Evolutionary conservation across 139 green algal genomes (phyloP).

Genomic region (Ostreobium quekettii): DNA sequence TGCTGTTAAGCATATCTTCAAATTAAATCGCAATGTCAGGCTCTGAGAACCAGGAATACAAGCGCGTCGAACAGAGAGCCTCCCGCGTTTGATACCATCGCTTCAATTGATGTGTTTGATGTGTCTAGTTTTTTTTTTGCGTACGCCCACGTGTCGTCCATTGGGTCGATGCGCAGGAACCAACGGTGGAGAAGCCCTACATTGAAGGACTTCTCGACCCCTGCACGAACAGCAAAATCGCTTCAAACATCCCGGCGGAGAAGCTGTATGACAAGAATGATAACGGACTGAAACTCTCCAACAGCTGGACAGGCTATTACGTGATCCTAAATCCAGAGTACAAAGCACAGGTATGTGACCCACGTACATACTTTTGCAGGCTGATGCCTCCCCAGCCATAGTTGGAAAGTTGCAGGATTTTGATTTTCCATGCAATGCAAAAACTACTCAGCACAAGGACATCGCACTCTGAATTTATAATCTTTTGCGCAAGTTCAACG

Average conservation of each 20-base stretch:
- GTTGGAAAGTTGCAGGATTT: too few species aligned
- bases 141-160: neutral
- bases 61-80: too few species aligned
- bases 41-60: too few species aligned
- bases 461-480: too few species aligned
- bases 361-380: neutral
- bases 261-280: constrained; percentile 71
- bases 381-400: neutral
- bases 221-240: constrained; percentile 65
- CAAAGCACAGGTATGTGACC: constrained; percentile 32
- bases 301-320: constrained; percentile 63
- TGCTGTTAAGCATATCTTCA: too few species aligned
- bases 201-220: constrained; percentile 72
- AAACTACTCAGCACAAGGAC: too few species aligned
- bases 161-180: constrained; percentile 26
- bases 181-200: constrained; percentile 43
- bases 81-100: neutral
- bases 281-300: constrained; percentile 60
- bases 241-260: constrained; percentile 80
- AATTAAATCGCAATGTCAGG: too few species aligned
- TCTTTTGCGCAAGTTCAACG: too few species aligned
- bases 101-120: neutral
- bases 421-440: too few species aligned
- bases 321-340: constrained; percentile 79
- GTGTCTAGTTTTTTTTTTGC: neutral